These are phyloP conservation scores for Clitocybe nebularis DNA, from an alignment of 1,284 basidiomycete species.

Conservation along the genomic window DNA sequence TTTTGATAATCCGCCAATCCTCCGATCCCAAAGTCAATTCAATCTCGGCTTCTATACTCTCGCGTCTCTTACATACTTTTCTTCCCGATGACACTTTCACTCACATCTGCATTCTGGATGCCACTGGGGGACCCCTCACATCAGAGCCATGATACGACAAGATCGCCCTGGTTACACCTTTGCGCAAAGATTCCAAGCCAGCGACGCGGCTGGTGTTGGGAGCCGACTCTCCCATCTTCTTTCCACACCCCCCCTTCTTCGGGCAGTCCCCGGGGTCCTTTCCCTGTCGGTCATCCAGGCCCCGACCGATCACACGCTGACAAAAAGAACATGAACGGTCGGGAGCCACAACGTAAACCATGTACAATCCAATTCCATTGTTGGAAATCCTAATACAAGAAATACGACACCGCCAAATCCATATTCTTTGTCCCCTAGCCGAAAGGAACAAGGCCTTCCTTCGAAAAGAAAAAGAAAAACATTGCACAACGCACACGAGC, in stretches of 20 bases:
- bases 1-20: neutral
- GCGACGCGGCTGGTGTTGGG: neutral
- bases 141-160: neutral
- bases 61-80: neutral
- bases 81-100: neutral
- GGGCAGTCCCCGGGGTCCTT: constrained; percentile 11
- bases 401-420: neutral
- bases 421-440: neutral
- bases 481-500: neutral
- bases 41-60: neutral
- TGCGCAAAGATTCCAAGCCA: neutral
- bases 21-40: neutral
- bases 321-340: neutral
- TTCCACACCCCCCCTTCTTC: neutral
- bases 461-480: neutral
- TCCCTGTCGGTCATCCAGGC: constrained; percentile 9
- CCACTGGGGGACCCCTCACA: neutral
- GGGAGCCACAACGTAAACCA: neutral
- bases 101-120: neutral
- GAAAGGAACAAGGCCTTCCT: too few species aligned
- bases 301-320: constrained; percentile 12
- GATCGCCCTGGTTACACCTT: neutral
- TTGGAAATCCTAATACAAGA: neutral
- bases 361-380: neutral
- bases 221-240: too few species aligned